These are phyloP conservation scores for Rubia peregrina DNA, from an alignment of 305 asterid genomes.

Conservation along the genomic window DNA sequence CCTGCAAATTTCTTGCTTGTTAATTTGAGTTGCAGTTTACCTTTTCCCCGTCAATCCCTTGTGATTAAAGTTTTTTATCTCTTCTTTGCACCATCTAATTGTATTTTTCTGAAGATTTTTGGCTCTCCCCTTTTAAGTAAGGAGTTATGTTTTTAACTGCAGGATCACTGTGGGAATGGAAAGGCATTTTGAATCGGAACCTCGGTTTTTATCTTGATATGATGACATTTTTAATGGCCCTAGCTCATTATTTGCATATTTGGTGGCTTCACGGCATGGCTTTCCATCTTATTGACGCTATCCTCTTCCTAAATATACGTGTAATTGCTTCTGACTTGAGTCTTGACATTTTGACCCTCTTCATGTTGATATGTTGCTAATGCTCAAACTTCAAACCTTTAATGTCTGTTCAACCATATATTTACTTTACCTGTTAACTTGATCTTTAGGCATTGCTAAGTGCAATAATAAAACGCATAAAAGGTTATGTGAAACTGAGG, in stretches of 20 bases:
- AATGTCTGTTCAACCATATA: background rate
- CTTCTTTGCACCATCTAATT: background rate
- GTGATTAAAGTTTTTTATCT: background rate
- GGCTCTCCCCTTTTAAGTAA: background rate
- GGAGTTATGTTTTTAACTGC: constrained; percentile 9
- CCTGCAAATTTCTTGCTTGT: background rate
- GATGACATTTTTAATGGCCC: constrained; percentile 81
- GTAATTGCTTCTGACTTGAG: constrained; percentile 34
- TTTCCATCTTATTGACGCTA: constrained; percentile 73
- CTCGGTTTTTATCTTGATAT: constrained; percentile 75
- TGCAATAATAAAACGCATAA: constrained; percentile 65
- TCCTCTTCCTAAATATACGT: constrained; percentile 76
- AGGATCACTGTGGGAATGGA: constrained; percentile 83
- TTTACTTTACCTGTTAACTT: constrained; percentile 8
- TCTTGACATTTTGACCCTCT: constrained; percentile 4
- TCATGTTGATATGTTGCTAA: constrained; percentile 1
- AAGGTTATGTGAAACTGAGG: constrained; percentile 63
- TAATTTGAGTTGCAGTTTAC: background rate
- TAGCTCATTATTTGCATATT: constrained; percentile 72
- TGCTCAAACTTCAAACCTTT: background rate
- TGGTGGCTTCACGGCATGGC: constrained; percentile 98
- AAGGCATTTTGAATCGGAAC: constrained; percentile 62
- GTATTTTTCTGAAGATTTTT: background rate
- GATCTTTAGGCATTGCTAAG: constrained; percentile 61
- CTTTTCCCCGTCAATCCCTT: background rate